Percentiles rank a stretch among this genome's conserved stretches.
These are phyloP conservation scores for Aspergillus fijiensis DNA, from an alignment of 2,329 filamentous ascomycete species.

Conservation along the genomic window DNA sequence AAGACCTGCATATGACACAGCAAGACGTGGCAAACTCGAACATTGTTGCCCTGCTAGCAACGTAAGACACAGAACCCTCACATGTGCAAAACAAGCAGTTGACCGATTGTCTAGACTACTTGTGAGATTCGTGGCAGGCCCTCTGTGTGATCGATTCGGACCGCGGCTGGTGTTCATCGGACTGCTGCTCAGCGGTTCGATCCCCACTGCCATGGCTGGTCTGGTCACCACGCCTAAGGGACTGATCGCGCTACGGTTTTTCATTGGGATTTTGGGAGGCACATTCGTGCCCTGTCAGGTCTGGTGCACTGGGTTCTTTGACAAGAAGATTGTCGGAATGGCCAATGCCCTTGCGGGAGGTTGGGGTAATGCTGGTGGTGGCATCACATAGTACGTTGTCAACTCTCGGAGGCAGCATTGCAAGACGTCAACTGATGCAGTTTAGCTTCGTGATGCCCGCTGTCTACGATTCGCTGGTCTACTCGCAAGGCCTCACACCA, in stretches of 20 bases:
- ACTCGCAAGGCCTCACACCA: conserved; percentile 57
- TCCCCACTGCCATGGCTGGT: conserved; percentile 80
- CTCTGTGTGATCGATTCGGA: conserved; percentile 81
- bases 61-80: conserved; percentile 43
- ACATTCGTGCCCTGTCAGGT: conserved; percentile 68
- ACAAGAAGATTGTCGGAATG: conserved; percentile 87
- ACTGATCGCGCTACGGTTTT: conserved; percentile 45
- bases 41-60: conserved; percentile 74
- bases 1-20: conserved; percentile 70
- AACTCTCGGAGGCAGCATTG: not conserved
- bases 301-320: conserved; percentile 90
- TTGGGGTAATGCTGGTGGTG: conserved; percentile 83
- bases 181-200: conserved; percentile 72
- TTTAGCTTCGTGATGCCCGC: conserved; percentile 79
- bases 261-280: conserved; percentile 45
- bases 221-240: conserved; percentile 66
- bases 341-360: conserved; percentile 84
- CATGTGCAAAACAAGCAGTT: not conserved
- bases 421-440: conserved; percentile 2
- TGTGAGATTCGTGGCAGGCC: conserved; percentile 74
- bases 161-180: conserved; percentile 76
- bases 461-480: conserved; percentile 74
- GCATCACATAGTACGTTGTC: conserved; percentile 68
- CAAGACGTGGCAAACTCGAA: conserved; percentile 83
- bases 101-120: conserved; percentile 54